phyloP scores from a whole-genome alignment of 177 flowering plant species.

The Telopea speciosissima region DNA sequence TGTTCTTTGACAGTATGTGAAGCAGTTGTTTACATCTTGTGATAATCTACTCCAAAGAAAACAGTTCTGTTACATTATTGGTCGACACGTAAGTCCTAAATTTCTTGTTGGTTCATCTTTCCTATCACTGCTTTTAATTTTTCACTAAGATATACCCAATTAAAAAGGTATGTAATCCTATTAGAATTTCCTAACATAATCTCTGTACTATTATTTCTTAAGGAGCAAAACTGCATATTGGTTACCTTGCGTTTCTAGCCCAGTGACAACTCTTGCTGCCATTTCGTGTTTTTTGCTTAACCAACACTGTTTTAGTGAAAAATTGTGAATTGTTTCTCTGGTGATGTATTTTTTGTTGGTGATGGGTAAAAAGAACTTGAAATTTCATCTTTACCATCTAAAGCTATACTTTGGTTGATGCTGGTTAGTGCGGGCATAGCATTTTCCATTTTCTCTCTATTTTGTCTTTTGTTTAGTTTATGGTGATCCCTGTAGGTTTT shows the following conservation, averaged over 20 bases:
- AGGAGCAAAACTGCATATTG: neutral
- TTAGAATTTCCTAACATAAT: neutral
- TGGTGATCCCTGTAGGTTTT: neutral
- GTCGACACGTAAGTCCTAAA: slow-evolving; percentile 74
- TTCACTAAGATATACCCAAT: neutral
- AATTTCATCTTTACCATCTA: no score
- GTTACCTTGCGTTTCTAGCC: no score
- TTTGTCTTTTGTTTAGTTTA: neutral
- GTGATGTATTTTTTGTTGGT: no score
- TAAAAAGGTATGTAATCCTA: neutral
- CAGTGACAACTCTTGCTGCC: no score
- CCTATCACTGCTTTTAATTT: neutral
- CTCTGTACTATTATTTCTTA: neutral
- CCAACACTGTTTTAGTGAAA: no score
- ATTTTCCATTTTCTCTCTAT: neutral
- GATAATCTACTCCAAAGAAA: slow-evolving; percentile 52
- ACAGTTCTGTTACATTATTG: slow-evolving; percentile 88
- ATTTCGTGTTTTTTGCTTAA: no score
- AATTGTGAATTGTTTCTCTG: no score
- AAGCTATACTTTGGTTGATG: no score
- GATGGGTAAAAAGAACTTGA: no score
- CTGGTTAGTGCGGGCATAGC: no score
- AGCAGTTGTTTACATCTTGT: slow-evolving; percentile 63
- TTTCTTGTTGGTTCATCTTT: neutral
- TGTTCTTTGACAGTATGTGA: slow-evolving; percentile 63